Conservation (phyloP, 768 basidiomycete genomes). For the Leccinellum rugosiceps region DNA sequence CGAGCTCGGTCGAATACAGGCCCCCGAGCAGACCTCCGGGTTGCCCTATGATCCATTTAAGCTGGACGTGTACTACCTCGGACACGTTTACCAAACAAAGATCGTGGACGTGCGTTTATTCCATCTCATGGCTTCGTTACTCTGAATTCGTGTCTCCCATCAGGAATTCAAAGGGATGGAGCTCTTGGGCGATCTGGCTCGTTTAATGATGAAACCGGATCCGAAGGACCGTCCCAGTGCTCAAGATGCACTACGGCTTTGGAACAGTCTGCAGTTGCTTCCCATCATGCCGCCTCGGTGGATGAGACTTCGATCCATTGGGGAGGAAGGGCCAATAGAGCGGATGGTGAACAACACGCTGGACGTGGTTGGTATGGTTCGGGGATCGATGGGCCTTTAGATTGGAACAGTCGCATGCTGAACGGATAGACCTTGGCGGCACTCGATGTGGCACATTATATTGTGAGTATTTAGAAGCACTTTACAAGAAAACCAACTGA, state of each 20-base stretch:
- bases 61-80: slow-evolving; percentile 28
- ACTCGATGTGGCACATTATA: neutral
- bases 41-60: slow-evolving; percentile 31
- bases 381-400: slow-evolving; percentile 7
- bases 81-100: slow-evolving; percentile 21
- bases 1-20: slow-evolving; percentile 8
- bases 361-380: slow-evolving; percentile 11
- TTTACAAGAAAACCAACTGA: neutral
- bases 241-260: neutral
- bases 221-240: slow-evolving; percentile 4
- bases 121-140: neutral
- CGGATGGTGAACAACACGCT: slow-evolving; percentile 14
- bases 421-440: too few relatives aligned
- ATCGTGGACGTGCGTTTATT: slow-evolving; percentile 10
- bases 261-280: slow-evolving; percentile 6
- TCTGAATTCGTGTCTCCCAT: neutral
- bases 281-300: slow-evolving; percentile 2
- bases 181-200: neutral
- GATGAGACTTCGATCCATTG: slow-evolving; percentile 5
- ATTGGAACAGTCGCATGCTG: too few relatives aligned
- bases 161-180: slow-evolving; percentile 12
- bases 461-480: neutral
- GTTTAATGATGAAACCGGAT: slow-evolving; percentile 4
- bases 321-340: slow-evolving; percentile 11
- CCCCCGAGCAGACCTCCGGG: slow-evolving; percentile 20